Evolutionary conservation across 495 filamentous ascomycete genomes (phyloP), one percentile per base, ranked within the genome.

Genomic region (Penicillium steckii): DNA sequence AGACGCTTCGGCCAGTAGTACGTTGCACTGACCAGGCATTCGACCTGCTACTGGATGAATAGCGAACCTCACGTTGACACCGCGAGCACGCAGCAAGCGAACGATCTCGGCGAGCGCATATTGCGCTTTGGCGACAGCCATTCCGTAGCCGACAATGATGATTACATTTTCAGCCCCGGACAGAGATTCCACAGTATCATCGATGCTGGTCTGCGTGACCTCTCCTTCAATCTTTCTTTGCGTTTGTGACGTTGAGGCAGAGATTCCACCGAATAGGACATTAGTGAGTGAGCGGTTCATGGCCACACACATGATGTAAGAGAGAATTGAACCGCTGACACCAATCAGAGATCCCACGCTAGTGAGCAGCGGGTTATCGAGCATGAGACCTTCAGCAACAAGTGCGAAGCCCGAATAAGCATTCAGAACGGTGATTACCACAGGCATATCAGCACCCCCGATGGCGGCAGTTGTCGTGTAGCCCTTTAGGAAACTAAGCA

Each of bases 21-120:
- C 89, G 59, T 93, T 93, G 70, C 88, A 91, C 64, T 93, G 89
- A 2, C 89, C 89, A 0, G 89, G 89, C 89, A 93, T 93, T 22
- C 89, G 80, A 33, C 89, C 89, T 0, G 89, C 88, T 19, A 91
- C 87, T 0, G 88, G 88, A 60, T 91, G 89, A 53, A 93, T 93
- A 10, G 88, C 89, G 56, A 93, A 93, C n/a, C 88, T 84, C 8
- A 91, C 87, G 21, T 84, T 88, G 57, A 90, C 73, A 17, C 86
- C 86, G 59, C 84, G 85, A 13, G 80, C 63, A 25, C 86, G 83
- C 9, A 91, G 72, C 72, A 84, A 81, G n/a, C 72, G 59, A 8
- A 85, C 85, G 46, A 93, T 90, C 54, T 90, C 87, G 8, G 85
- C 84, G 33, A 91, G 89, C 21, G 88, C 87, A 57, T 93, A 91